Evolutionary conservation across 257 asterid species (phyloP), one percentile per base, ranked within the genome.

Genomic region (Ballota nigra): DNA sequence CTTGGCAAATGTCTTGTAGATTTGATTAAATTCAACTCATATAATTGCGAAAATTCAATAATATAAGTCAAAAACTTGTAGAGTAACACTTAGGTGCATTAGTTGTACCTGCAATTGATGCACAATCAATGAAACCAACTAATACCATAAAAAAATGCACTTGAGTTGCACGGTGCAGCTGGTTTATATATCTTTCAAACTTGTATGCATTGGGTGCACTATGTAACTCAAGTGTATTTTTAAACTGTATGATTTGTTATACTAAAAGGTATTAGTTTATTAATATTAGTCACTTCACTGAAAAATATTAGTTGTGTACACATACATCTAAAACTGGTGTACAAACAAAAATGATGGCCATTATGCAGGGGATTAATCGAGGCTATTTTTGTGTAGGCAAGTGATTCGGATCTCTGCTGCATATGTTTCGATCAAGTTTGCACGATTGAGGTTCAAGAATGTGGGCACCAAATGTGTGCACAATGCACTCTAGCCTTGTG

Each of bases 391-490:
- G 71, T 85, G 41, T 79, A 91, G 97, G 88, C 80, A 70, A 84
- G 90, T 34, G 97, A 89, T n/a, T 57, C 86, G 1, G 99, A 89
- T 53, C 83, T 94, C 41, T 94, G 99, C 73, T 88, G 90, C 83
- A 91, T 94, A 83, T 94, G 99, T 82, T 91, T 94, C 9, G 97
- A 94, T 69, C 96, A 94, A 83, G 81, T 78, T 47, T 94, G 99
- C 89, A 86, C 90, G 0, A 94, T 94, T 13, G 95, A 94, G 78
- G 97, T 91, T 68, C 97, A 85, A 79, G 89, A 86, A 6, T 94
- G 99, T 47, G 93, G 96, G 33, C 99, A 94, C 77, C 92, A 68
- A 22, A 94, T 94, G 99, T 94, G 99, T 66, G 99, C 97, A 8
- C 97, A 88, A n/a, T 94, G 99, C 80, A 83, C 90, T 8, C 83